These are phyloP conservation scores for Phalaenopsis hybrid DNA, from an alignment of 116 monocot genomes.

Conservation along the genomic window DNA sequence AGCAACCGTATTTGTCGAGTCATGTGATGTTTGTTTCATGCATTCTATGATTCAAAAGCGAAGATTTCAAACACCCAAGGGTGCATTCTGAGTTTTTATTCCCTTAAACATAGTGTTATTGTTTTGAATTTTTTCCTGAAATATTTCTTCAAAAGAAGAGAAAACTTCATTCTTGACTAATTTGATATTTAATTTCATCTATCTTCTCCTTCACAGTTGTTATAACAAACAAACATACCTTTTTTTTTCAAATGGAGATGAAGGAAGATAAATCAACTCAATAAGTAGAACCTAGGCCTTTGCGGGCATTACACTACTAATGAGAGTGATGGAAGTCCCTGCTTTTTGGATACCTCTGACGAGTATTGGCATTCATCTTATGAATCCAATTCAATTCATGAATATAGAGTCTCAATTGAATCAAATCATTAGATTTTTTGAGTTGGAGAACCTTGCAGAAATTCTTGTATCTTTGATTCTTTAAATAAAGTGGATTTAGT, in stretches of 20 bases:
- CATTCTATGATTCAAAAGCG: neutral
- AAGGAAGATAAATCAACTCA: constrained; percentile 28
- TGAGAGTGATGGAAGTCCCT: constrained; percentile 51
- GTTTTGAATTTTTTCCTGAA: neutral
- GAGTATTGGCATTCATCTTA: constrained; percentile 60
- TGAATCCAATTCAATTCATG: constrained; percentile 25
- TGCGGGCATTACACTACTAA: constrained; percentile 12
- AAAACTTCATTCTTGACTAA: neutral
- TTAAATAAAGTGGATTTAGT: constrained; percentile 49
- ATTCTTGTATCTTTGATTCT: constrained; percentile 50
- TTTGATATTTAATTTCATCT: neutral
- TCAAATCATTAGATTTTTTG: constrained; percentile 21
- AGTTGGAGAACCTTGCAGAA: constrained; percentile 29
- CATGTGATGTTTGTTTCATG: neutral
- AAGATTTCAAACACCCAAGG: neutral
- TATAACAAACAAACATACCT: neutral
- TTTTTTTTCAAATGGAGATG: constrained; percentile 4
- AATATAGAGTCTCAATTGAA: constrained; percentile 17
- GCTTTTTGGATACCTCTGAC: constrained; percentile 69
- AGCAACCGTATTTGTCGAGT: neutral
- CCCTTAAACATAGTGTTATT: neutral
- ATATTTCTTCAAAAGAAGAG: neutral
- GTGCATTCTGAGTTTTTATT: neutral
- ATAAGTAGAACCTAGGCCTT: constrained; percentile 34
- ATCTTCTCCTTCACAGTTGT: neutral